These are phyloP conservation scores for Cyclostephanos invisitatus DNA, from an alignment of 108 stramenopile species.

Conservation along the genomic window DNA sequence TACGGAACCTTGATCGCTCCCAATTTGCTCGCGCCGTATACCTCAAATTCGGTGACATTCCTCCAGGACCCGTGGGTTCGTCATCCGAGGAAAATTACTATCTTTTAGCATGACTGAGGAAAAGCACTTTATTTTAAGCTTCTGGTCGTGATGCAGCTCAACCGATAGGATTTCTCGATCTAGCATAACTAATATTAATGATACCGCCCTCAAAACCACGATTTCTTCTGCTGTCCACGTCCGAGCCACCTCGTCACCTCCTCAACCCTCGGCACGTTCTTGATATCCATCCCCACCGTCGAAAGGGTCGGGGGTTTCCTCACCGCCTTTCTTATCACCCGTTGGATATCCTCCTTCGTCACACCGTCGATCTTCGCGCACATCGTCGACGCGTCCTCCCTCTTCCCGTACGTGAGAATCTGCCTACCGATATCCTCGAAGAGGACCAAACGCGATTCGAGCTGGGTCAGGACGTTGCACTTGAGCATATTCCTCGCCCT, in stretches of 20 bases:
- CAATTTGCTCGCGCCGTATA: neutral
- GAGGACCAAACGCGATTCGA: slow-evolving; percentile 92
- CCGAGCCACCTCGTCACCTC: slow-evolving; percentile 73
- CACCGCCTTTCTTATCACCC: slow-evolving; percentile 72
- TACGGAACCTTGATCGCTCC: too few species aligned
- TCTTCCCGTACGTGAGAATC: slow-evolving; percentile 89
- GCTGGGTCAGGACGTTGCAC: slow-evolving; percentile 94
- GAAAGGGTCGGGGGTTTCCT: slow-evolving; percentile 76
- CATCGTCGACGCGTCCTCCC: slow-evolving; percentile 82
- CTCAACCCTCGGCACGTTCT: slow-evolving; percentile 68
- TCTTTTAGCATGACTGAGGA: neutral
- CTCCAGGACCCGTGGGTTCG: neutral
- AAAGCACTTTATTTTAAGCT: neutral
- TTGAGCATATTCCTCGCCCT: slow-evolving; percentile 98
- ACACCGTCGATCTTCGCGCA: slow-evolving; percentile 93
- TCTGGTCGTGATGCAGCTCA: too few species aligned
- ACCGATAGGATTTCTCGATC: too few species aligned
- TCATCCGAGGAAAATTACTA: neutral
- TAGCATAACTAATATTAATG: neutral
- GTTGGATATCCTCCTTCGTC: slow-evolving; percentile 84
- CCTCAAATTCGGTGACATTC: neutral
- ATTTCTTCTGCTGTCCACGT: slow-evolving; percentile 6
- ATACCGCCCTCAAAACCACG: slow-evolving; percentile 9
- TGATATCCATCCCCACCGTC: slow-evolving; percentile 78
- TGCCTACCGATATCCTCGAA: slow-evolving; percentile 99